Base-by-base conservation (phyloP, 2,329 filamentous ascomycete genomes). In the Penicillium sp. region DNA sequence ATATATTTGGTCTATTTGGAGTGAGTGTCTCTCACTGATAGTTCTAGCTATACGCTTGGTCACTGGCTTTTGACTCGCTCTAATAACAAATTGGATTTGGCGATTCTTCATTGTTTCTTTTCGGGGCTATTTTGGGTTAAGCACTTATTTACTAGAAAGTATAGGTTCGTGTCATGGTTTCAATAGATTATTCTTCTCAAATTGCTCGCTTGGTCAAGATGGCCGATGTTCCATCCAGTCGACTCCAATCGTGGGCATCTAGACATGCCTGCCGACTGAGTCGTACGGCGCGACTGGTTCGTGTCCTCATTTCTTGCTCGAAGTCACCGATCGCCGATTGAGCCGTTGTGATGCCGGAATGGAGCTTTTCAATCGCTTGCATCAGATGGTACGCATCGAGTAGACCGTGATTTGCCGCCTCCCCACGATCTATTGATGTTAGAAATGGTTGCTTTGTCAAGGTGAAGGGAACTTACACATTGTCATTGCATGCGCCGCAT, bases 231-330 rank as follows among this genome's bases (percentile, higher is more conserved):
- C 65, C 65, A 42, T 68, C 62, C 13, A 75, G 37, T 37, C 60
- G 52, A 2, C 60, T 59, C 65, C 66, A 73, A n/a, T 67, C 61
- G 60, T 74, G 72, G 1, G 72, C 73, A 58, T 75, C 73, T 11
- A 60, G 49, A 56, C 71, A 74, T 9, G 72, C 73, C 54, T 71
- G 68, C n/a, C 71, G 63, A 60, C 71, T 73, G 43, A 71, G 54
- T 16, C 63, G 55, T 14, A 76, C 73, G 1, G 73, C 73, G 1
- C 61, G 57, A 52, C 62, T 59, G 1, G 70, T 69, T 2, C 73
- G 63, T 10, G 54, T 47, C 19, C 66, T 59, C 70, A 76, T 71
- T 47, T 74, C 73, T 10, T 19, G 27, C 54, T 74, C 73, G 46
- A 69, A 75, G 3, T 49, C 49, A 10, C 65, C 61, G 13, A 75